Conservation (phyloP, 169 alveolate species). For the Toxoplasma gondii region DNA sequence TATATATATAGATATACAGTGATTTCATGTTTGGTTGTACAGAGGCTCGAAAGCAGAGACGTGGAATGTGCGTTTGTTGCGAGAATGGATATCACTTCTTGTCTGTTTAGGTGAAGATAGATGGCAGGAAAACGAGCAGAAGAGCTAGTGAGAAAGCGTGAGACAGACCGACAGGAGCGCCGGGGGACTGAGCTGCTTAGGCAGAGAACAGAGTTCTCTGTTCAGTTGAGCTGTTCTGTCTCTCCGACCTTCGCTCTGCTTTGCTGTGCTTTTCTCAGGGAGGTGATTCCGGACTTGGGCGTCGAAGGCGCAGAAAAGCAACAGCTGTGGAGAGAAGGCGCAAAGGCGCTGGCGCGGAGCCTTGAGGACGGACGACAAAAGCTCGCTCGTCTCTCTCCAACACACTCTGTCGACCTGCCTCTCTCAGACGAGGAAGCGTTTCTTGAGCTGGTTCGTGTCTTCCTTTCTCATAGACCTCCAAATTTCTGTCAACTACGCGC, state of each 20-base stretch:
- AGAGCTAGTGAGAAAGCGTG: too few species aligned
- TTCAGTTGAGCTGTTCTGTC: too few species aligned
- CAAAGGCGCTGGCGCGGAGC: not conserved
- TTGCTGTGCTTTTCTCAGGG: not conserved
- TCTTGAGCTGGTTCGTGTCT: not conserved
- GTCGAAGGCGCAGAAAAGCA: not conserved
- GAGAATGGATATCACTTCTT: too few species aligned
- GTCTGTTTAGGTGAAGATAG: too few species aligned
- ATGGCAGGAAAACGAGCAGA: too few species aligned
- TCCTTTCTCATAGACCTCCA: not conserved
- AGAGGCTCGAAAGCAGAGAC: too few species aligned
- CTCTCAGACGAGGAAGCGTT: not conserved
- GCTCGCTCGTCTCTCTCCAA: not conserved
- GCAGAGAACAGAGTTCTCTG: too few species aligned
- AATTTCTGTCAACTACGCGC: not conserved
- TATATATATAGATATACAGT: too few species aligned
- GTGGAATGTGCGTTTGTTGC: too few species aligned
- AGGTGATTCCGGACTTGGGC: not conserved
- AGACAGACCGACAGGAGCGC: too few species aligned
- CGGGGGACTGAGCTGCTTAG: too few species aligned
- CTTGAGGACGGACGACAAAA: not conserved
- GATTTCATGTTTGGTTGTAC: too few species aligned
- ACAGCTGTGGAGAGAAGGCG: not conserved
- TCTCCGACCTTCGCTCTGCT: not conserved
- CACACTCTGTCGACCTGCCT: not conserved